Evolutionary conservation across 352 stramenopile species (phyloP).

Genomic region (Globisporangium yorkense): DNA sequence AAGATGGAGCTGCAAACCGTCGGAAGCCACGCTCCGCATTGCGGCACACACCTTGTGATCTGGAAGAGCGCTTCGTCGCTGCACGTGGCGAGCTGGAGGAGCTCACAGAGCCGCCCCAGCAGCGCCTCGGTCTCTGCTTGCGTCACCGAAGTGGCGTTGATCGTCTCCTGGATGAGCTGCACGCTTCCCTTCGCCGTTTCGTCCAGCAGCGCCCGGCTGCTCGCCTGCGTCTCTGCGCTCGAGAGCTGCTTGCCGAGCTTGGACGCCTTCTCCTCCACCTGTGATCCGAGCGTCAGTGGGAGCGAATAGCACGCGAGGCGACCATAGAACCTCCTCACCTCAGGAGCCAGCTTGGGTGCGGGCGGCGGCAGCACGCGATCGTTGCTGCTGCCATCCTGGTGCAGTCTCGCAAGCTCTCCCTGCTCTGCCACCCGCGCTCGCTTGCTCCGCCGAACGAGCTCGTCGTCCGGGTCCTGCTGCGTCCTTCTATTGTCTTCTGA

Average conservation of each 20-base stretch:
- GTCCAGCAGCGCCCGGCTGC: slow-evolving; percentile 23
- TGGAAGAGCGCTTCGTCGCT: slow-evolving; percentile 62
- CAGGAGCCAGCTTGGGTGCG: background rate
- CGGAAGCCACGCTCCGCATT: background rate
- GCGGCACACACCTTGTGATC: slow-evolving; percentile 33
- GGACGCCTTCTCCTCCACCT: slow-evolving; percentile 41
- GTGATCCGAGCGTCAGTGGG: background rate
- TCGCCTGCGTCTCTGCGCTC: slow-evolving; percentile 20
- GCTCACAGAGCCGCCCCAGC: slow-evolving; percentile 38
- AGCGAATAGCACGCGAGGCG: background rate
- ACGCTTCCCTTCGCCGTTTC: slow-evolving; percentile 23
- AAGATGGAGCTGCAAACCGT: too few species aligned
- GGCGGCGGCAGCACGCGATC: background rate
- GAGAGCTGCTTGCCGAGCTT: slow-evolving; percentile 39
- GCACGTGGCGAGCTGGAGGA: slow-evolving; percentile 34
- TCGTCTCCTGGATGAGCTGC: slow-evolving; percentile 47
- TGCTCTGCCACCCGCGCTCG: background rate
- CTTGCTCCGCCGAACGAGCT: background rate
- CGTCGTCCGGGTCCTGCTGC: background rate
- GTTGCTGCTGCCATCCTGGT: too few species aligned
- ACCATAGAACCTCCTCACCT: background rate
- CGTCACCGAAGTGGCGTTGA: slow-evolving; percentile 52
- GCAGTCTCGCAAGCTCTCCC: background rate
- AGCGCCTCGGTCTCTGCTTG: slow-evolving; percentile 45
- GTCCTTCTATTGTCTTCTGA: background rate